Evolutionary conservation across 164 flowering plant species (phyloP), one percentile per base, ranked within the genome.

Genomic region (Nymphaea thermarum): DNA sequence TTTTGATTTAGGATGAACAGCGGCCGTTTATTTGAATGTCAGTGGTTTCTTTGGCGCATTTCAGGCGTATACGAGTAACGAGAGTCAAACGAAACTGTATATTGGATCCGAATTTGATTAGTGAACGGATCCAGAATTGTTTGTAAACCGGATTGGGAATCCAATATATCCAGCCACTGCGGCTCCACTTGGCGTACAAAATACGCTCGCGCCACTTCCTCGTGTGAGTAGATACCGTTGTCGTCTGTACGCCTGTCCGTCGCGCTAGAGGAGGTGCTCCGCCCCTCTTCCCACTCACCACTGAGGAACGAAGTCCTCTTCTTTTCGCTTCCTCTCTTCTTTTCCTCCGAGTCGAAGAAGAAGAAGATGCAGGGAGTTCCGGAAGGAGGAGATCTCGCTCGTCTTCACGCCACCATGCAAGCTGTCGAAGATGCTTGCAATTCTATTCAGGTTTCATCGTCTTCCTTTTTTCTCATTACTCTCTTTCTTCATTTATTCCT

Each of bases 351-450:
- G 51, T 70, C 45, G 8, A 43, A 70, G 47, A 65, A 53, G 47
- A 67, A 69, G 68, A 77, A 53, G 79, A 81, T 81, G 86, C 85
- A 81, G 71, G 77, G 76, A n/a, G 68, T 67, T 61, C 45, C 70
- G 12, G 72, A 67, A 43, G 78, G 62, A 60, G 43, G 74, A 65
- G 94, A 86, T 72, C 68, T 87, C 81, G 77, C 82, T 17, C 89
- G 82, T 55, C 83, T 94, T 73, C 98, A 86, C 71, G 77, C 94
- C 67, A 86, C 85, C 61, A 88, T 94, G 98, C 84, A 71, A 43
- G 76, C 91, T 53, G 76, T 94, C 71, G 98, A 94, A 76, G 71
- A 75, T 5, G 98, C 98, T 75, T 94, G 98, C 83, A 71, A 69
- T 78, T 83, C 93, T 3, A 87, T 94, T 67, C 96, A 89, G 97